These are phyloP conservation scores for Leccinum fuscescens DNA, from an alignment of 1,284 basidiomycete species.

Conservation along the genomic window DNA sequence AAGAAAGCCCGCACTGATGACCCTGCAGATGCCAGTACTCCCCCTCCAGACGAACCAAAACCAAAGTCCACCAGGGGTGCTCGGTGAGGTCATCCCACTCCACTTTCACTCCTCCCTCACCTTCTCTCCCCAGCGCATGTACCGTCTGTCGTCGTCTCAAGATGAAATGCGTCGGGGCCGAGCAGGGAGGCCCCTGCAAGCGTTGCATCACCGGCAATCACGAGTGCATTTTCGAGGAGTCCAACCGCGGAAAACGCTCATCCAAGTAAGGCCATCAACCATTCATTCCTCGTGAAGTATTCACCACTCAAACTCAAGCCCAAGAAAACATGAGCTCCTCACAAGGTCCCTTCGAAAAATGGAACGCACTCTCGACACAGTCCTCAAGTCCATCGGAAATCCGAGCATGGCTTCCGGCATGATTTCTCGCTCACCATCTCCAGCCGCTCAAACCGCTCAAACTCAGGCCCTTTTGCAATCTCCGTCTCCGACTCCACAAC, in stretches of 20 bases:
- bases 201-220: slow-evolving; percentile 78
- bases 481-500: slow-evolving; percentile 49
- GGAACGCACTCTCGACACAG: slow-evolving; percentile 89
- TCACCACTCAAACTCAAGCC: slow-evolving; percentile 36
- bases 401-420: slow-evolving; percentile 76
- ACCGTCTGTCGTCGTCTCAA: slow-evolving; percentile 94
- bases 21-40: slow-evolving; percentile 47
- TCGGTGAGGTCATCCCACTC: slow-evolving; percentile 49
- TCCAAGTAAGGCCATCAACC: slow-evolving; percentile 60
- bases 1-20: slow-evolving; percentile 64
- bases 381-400: slow-evolving; percentile 80
- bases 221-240: slow-evolving; percentile 94
- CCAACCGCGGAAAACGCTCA: slow-evolving; percentile 89
- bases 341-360: slow-evolving; percentile 89
- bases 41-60: slow-evolving; percentile 63
- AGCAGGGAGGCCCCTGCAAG: slow-evolving; percentile 91
- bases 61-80: slow-evolving; percentile 85
- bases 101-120: neutral
- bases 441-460: slow-evolving; percentile 49
- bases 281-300: slow-evolving; percentile 22
- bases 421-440: slow-evolving; percentile 79
- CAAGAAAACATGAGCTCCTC: slow-evolving; percentile 83
- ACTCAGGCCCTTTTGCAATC: slow-evolving; percentile 63
- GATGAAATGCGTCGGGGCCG: slow-evolving; percentile 97
- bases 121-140: slow-evolving; percentile 63